Evolutionary conservation across 441 rosid genomes (phyloP).

Genomic region (Syzygium malaccense): DNA sequence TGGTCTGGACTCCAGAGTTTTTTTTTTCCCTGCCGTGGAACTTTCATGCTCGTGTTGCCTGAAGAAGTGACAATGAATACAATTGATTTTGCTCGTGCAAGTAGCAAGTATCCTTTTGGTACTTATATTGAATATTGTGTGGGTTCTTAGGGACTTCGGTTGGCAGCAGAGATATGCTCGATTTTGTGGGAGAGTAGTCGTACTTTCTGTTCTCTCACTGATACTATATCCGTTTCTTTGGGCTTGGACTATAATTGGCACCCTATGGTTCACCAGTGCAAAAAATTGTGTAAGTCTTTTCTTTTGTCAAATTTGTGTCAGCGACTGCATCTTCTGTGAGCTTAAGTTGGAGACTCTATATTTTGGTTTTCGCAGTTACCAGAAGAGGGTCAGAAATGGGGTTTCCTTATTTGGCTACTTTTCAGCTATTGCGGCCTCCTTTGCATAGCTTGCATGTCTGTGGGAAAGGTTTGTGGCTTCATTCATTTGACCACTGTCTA

Average conservation of each 20-base stretch:
- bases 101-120: neutral
- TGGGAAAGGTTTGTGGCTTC: constrained; percentile 56
- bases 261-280: constrained; percentile 77
- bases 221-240: constrained; percentile 91
- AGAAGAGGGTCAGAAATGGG: constrained; percentile 95
- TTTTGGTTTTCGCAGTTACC: constrained; percentile 55
- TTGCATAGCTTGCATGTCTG: constrained; percentile 73
- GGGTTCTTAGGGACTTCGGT: constrained; percentile 69
- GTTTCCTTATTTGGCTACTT: constrained; percentile 92
- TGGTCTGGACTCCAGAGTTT: neutral
- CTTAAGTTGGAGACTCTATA: neutral
- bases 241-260: constrained; percentile 96
- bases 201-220: constrained; percentile 68
- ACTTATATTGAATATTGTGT: neutral
- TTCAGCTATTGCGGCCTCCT: constrained; percentile 95
- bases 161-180: constrained; percentile 92
- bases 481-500: neutral
- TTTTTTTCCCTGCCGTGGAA: neutral
- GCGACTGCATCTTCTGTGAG: neutral
- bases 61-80: neutral
- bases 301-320: neutral
- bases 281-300: constrained; percentile 63
- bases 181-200: constrained; percentile 88
- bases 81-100: neutral
- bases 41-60: neutral